Evolutionary conservation across 495 filamentous ascomycete genomes (phyloP).

Genomic region (Aspergillus ostianus): DNA sequence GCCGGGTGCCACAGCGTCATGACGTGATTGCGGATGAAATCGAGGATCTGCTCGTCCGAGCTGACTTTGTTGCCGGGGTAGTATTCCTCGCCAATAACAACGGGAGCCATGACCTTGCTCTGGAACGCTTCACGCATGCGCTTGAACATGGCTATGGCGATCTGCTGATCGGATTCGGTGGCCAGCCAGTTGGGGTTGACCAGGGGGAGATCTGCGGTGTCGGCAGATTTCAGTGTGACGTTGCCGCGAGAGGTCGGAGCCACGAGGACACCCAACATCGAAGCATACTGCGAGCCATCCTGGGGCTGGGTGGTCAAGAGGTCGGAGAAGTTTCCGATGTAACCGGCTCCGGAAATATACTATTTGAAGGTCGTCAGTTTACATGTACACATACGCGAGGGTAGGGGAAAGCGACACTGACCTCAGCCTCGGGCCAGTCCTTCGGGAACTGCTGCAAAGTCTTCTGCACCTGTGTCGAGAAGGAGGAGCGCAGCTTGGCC

Average conservation of each 20-base stretch:
- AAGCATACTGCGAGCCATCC: not conserved
- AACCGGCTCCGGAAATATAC: not conserved
- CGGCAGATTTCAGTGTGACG: not conserved
- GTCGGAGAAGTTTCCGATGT: not conserved
- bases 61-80: not conserved
- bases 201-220: not conserved
- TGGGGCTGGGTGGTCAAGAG: not conserved
- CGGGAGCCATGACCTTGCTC: not conserved
- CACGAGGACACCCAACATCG: not conserved
- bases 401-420: not conserved
- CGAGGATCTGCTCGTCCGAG: constrained; percentile 1
- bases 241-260: not conserved
- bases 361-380: not conserved
- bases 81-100: constrained; percentile 1
- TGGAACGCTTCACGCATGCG: constrained; percentile 3
- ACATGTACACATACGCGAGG: not conserved
- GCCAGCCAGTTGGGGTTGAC: constrained; percentile 5
- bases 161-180: not conserved
- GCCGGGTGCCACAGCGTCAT: not conserved
- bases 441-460: not conserved
- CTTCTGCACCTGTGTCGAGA: not conserved
- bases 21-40: not conserved
- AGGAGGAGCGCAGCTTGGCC: not conserved
- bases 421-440: constrained; percentile 1
- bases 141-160: not conserved